phyloP scores from a whole-genome alignment of 371 early-diverging fungal genomes.

The Blyttiomyces sp. region DNA sequence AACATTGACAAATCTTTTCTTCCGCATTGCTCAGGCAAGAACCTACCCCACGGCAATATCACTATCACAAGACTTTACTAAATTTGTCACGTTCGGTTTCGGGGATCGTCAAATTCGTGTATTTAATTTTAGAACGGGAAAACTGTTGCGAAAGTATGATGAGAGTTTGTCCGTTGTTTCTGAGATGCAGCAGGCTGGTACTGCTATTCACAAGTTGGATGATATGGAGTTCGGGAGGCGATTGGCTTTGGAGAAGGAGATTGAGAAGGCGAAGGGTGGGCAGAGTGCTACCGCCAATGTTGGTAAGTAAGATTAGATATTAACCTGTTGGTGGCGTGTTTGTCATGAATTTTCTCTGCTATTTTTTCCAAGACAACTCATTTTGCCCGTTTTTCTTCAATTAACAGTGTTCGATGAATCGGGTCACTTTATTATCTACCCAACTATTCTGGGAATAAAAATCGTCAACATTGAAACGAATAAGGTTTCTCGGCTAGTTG shows the following conservation, averaged over 20 bases:
- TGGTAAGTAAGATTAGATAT: constrained; percentile 46
- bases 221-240: constrained; percentile 97
- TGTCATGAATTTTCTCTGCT: background rate
- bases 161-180: constrained; percentile 78
- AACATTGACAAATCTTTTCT: no score
- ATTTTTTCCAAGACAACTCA: background rate
- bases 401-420: constrained; percentile 85
- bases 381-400: background rate
- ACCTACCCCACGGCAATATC: background rate
- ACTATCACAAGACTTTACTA: constrained; percentile 74
- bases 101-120: constrained; percentile 84
- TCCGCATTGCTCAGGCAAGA: background rate
- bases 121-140: constrained; percentile 80
- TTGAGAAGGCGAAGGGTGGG: constrained; percentile 60
- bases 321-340: background rate
- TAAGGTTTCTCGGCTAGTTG: constrained; percentile 79
- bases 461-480: constrained; percentile 81
- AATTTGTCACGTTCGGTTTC: constrained; percentile 84
- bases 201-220: constrained; percentile 74
- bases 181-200: constrained; percentile 88
- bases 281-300: constrained; percentile 72
- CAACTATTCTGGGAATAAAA: constrained; percentile 92
- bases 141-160: constrained; percentile 85
- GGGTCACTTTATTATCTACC: constrained; percentile 82
- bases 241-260: constrained; percentile 83